phyloP scores from a whole-genome alignment of 495 filamentous ascomycete species.

The Penicillium longicatenatum region DNA sequence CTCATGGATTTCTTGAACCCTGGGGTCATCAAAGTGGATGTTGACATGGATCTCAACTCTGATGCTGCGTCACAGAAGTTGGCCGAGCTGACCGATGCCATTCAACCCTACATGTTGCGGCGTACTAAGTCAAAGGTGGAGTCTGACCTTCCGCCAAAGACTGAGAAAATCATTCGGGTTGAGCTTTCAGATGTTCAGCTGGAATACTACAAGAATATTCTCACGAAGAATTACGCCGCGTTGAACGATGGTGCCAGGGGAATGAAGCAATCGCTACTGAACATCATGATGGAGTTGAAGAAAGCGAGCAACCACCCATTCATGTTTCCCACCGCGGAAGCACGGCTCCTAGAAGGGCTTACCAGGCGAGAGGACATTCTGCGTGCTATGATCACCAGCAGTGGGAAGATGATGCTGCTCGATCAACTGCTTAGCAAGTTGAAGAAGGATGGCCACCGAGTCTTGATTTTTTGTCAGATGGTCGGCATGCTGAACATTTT shows the following conservation, averaged over 20 bases:
- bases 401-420: conserved; percentile 98
- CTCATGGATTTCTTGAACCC: conserved; percentile 96
- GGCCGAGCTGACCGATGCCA: conserved; percentile 68
- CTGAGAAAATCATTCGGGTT: conserved; percentile 97
- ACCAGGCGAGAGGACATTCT: conserved; percentile 82
- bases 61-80: conserved; percentile 70
- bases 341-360: conserved; percentile 76
- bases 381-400: conserved; percentile 88
- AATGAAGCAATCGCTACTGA: conserved; percentile 90
- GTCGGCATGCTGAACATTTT: conserved; percentile 98
- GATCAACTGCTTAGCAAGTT: conserved; percentile 91
- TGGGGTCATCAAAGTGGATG: conserved; percentile 81
- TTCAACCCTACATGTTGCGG: conserved; percentile 91
- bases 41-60: conserved; percentile 78
- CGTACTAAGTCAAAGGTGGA: conserved; percentile 97
- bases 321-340: conserved; percentile 93
- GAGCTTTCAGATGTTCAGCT: conserved; percentile 94
- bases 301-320: conserved; percentile 98
- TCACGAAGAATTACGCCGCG: conserved; percentile 94
- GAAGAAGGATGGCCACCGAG: conserved; percentile 87
- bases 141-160: conserved; percentile 92
- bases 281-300: conserved; percentile 99
- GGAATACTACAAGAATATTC: conserved; percentile 98
- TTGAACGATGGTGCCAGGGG: conserved; percentile 86
- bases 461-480: conserved; percentile 99